These are phyloP conservation scores for Yamadazyma buinensis DNA, from an alignment of 1,139 yeast genomes.

Conservation along the genomic window DNA sequence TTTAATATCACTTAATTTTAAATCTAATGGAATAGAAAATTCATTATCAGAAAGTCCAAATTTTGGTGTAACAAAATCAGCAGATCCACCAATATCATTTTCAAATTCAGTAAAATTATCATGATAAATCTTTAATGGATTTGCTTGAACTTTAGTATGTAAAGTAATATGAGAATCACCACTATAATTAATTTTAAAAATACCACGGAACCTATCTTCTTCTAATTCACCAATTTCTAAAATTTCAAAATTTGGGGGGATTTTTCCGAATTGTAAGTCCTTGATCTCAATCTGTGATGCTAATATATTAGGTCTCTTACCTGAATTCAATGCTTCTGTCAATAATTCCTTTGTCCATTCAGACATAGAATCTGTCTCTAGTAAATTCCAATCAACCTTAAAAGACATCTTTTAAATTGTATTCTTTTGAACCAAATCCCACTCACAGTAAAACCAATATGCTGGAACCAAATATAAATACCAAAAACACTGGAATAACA, in stretches of 20 bases:
- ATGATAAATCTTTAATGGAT: constrained; percentile 69
- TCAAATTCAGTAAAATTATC: constrained; percentile 44
- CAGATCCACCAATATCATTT: constrained; percentile 19
- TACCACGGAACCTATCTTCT: constrained; percentile 76
- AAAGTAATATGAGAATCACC: constrained; percentile 82
- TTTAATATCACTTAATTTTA: constrained; percentile 68
- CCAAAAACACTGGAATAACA: too few species aligned
- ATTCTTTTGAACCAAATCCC: too few species aligned
- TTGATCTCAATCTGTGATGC: constrained; percentile 72
- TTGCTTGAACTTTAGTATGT: constrained; percentile 82
- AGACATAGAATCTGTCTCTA: constrained; percentile 65
- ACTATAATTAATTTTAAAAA: constrained; percentile 72
- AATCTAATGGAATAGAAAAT: constrained; percentile 73
- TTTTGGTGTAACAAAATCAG: constrained; percentile 57
- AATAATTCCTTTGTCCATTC: constrained; percentile 65
- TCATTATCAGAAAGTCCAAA: constrained; percentile 66
- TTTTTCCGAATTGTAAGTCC: constrained; percentile 73
- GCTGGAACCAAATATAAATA: too few species aligned
- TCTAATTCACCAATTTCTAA: constrained; percentile 85
- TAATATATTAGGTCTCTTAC: constrained; percentile 69
- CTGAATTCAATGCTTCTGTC: constrained; percentile 75
- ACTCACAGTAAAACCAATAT: too few species aligned
- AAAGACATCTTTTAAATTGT: constrained; percentile 59
- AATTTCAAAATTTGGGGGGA: constrained; percentile 76
- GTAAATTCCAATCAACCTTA: constrained; percentile 75